Percentiles rank a stretch among this genome's conserved stretches.
phyloP scores from a whole-genome alignment of 2,329 filamentous ascomycete species.

The Sporothrix protearum region DNA sequence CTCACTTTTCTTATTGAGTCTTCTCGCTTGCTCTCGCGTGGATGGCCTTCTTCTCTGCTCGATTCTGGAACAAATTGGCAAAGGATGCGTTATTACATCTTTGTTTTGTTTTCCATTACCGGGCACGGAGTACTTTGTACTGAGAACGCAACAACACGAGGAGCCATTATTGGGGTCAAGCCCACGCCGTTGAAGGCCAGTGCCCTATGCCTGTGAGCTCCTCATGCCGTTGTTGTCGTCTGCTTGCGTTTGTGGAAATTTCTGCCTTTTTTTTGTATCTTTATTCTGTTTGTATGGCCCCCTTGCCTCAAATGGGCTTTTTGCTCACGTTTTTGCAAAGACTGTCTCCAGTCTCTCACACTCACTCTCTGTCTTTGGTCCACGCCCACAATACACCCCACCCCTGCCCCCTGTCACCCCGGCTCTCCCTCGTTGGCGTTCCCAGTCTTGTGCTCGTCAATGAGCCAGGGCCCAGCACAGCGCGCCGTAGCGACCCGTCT shows the following conservation, averaged over 20 bases:
- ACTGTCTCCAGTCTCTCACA: background rate
- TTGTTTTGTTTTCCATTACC: background rate
- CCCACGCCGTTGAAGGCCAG: background rate
- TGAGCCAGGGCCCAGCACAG: slow-evolving; percentile 8
- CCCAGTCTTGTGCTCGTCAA: slow-evolving; percentile 12
- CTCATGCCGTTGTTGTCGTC: background rate
- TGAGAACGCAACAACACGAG: background rate
- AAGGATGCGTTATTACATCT: background rate
- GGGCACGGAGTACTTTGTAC: background rate
- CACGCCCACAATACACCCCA: background rate
- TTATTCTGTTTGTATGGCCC: background rate
- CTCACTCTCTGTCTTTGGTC: background rate
- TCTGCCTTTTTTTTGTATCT: background rate
- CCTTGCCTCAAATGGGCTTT: background rate
- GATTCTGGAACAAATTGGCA: background rate
- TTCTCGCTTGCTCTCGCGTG: background rate
- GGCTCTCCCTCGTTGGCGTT: slow-evolving; percentile 9
- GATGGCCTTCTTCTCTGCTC: background rate
- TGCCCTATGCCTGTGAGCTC: background rate
- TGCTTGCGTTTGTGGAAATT: background rate
- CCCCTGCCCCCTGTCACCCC: background rate
- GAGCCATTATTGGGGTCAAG: too few species aligned
- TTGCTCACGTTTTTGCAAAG: background rate
- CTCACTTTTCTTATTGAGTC: background rate
- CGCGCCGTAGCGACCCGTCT: slow-evolving; percentile 15